Base-by-base conservation (phyloP, 2,329 filamentous ascomycete species). In the Elsinoe arachidis region DNA sequence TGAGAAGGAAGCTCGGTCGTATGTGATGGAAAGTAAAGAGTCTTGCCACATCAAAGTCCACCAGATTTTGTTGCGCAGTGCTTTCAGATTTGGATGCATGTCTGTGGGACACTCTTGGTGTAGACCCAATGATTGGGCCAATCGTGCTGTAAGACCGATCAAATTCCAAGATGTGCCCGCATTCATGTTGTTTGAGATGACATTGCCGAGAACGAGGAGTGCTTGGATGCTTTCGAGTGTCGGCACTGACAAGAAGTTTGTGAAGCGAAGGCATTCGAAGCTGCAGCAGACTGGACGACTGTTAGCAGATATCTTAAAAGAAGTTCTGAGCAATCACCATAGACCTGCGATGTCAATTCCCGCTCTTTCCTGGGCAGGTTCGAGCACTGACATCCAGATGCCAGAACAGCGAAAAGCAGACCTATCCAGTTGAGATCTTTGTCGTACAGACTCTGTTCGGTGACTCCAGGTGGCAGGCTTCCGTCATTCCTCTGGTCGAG, bases 11-110 rank as follows among this genome's bases (percentile, higher is more conserved):
- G 76, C 76, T 37, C 82, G 72, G 63, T 85, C 82, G 63, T 84
- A 85, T 2, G 81, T 84, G 33, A 85, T 77, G 7, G 81, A 84
- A 21, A 85, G 76, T 47, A 84, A 73, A 57, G 80, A 83, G 63
- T 85, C 82, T 65, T 84, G 82, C 82, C 82, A 85, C 33, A 83
- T 75, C 61, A 84, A 75, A 1, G 80, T 80, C 82, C 82, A 85
- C 73, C 73, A 75, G 9, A 73, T 68, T 59, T 73, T 75, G 58
- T 68, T 72, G 23, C 72, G 64, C 10, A 64, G 61, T 6, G 71
- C 65, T 41, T 66, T 71, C 30, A 70, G 69, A 55, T 82, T 77
- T 5, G 72, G 65, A 2, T 77, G 70, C 2, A 77, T 76, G 47
- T 79, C 78, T 19, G 76, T 74, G 38, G 80, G 78, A 46, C 80